Base-by-base conservation (phyloP, 2,329 filamentous ascomycete genomes). In the Sclerotinia nivalis region DNA sequence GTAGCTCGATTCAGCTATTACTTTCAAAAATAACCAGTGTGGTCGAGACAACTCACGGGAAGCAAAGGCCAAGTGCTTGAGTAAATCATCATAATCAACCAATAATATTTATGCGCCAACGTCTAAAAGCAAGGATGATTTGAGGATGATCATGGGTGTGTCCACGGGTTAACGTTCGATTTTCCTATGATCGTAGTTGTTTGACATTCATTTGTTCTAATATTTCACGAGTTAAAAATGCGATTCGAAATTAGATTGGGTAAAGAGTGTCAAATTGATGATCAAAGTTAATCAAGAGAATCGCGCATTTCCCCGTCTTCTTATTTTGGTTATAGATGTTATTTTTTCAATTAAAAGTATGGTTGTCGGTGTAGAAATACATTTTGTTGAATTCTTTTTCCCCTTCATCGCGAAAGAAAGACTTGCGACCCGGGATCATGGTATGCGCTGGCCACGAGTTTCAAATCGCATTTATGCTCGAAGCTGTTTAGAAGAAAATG, bases 371-470 rank as follows among this genome's bases (percentile, higher is more conserved):
- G 47, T 50, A 40, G 60, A 25, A 64, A 50, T 37, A n/a, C 15
- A 45, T 12, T 37, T 49, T 31, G 43, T 25, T 40, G 28, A 37
- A 10, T 10, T 20, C 7, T 34, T 50, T 50, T 59, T 7, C 66
- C 55, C 56, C 66, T 68, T 68, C 66, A 62, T 68, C 56, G 47
- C 47, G 55, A 58, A 20, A 65, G 67, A 25, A 71, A 70, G 62
- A 72, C 69, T 72, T 73, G 71, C 71, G 73, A 72, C 71, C 73
- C 47, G 74, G 74, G 74, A 75, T 76, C 71, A 69, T 72, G 71
- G 72, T 73, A 77, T 77, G 76, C 76, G 76, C 74, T 78, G 76
- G 76, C 76, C 71, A 61, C 67, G 56, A 74, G 76, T 77, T 77
- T 77, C 76, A 76, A 76, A 72, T 76, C 71, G 69, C 70, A 71